Evolutionary conservation across 2,329 filamentous ascomycete genomes (phyloP).

Genomic region (Fusarium algeriense): DNA sequence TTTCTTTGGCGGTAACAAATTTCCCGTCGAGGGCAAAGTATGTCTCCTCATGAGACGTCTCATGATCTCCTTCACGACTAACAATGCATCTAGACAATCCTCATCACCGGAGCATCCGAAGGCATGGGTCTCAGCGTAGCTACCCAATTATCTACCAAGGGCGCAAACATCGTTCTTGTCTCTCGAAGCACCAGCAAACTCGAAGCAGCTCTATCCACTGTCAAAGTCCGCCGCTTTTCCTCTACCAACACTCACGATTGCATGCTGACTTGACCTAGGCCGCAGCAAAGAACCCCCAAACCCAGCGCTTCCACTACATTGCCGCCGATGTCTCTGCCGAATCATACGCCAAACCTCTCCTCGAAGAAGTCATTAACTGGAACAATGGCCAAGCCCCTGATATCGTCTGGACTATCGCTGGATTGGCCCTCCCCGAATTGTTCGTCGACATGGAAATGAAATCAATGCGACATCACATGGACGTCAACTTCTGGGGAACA

Average conservation of each 20-base stretch:
- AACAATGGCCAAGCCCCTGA: slow-evolving; percentile 81
- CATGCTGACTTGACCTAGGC: slow-evolving; percentile 58
- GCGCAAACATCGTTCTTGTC: slow-evolving; percentile 88
- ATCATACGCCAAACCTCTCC: slow-evolving; percentile 75
- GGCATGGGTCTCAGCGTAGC: slow-evolving; percentile 88
- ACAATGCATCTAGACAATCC: slow-evolving; percentile 72
- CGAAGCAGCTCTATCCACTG: slow-evolving; percentile 72
- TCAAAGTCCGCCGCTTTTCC: slow-evolving; percentile 64
- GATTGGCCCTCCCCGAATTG: slow-evolving; percentile 77
- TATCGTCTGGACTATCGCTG: slow-evolving; percentile 92
- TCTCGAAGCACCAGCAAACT: slow-evolving; percentile 83
- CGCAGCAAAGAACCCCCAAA: slow-evolving; percentile 71
- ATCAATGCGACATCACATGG: slow-evolving; percentile 82
- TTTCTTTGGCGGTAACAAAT: slow-evolving; percentile 76
- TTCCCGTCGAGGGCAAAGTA: slow-evolving; percentile 88
- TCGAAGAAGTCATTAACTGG: slow-evolving; percentile 81
- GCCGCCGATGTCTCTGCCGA: slow-evolving; percentile 82
- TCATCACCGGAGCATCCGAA: slow-evolving; percentile 92
- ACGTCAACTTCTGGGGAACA: slow-evolving; percentile 90
- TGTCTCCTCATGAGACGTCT: slow-evolving; percentile 41
- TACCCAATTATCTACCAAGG: slow-evolving; percentile 80
- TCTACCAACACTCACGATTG: neutral
- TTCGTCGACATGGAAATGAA: slow-evolving; percentile 80
- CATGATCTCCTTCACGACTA: slow-evolving; percentile 21
- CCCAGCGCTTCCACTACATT: slow-evolving; percentile 86